Conservation (phyloP, 352 stramenopile species). For the Pythium monospermum region DNA sequence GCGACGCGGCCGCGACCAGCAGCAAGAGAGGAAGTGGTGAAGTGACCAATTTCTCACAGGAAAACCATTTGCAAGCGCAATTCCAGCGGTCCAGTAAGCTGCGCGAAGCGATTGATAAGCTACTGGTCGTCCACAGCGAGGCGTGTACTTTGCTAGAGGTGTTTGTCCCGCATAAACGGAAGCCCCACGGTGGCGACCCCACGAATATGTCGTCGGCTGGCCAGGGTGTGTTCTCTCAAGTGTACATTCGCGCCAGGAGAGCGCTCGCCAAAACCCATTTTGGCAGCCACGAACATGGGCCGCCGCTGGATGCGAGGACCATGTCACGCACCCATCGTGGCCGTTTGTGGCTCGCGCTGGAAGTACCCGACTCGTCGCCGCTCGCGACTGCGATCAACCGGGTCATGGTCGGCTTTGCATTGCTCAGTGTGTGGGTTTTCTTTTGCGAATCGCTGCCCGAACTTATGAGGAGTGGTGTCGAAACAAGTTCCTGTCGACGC, state of each 20-base stretch:
- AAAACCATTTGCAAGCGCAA: conserved; percentile 30
- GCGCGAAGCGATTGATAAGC: conserved; percentile 33
- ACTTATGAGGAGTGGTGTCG: conserved; percentile 38
- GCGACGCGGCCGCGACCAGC: background rate
- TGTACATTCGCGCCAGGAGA: conserved; percentile 35
- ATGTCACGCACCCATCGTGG: conserved; percentile 31
- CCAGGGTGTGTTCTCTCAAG: conserved; percentile 38
- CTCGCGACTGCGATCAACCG: conserved; percentile 45
- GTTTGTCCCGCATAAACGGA: conserved; percentile 54
- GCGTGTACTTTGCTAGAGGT: conserved; percentile 28
- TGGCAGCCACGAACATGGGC: conserved; percentile 8
- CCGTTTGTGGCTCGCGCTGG: conserved; percentile 48
- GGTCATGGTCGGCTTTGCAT: conserved; percentile 42
- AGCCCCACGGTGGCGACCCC: background rate
- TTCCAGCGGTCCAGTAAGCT: conserved; percentile 33
- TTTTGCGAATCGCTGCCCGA: conserved; percentile 69
- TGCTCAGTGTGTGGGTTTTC: conserved; percentile 68
- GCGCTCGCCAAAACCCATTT: conserved; percentile 30
- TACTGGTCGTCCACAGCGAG: conserved; percentile 41
- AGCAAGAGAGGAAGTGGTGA: background rate
- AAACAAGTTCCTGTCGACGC: conserved; percentile 33
- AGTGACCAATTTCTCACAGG: conserved; percentile 9
- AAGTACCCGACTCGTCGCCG: conserved; percentile 56
- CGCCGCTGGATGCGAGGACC: background rate
- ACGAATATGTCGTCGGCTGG: background rate